Base-by-base conservation (phyloP, 78 protist genomes). In the Diacronema lutheri region DNA sequence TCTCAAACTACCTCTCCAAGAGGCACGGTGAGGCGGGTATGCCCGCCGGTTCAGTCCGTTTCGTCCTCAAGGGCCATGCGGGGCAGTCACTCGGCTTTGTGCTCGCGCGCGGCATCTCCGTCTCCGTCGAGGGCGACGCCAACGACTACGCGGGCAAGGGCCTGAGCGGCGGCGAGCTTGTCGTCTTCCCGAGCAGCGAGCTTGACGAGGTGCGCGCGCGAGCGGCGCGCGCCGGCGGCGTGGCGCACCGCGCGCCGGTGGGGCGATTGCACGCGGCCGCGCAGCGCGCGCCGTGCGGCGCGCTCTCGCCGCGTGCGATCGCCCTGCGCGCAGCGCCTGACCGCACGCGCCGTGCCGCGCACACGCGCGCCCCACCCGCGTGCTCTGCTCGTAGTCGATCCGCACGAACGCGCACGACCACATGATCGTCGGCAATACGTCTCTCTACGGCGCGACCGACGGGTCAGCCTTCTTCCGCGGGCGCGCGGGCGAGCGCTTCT, bases 41-140 rank as follows among this genome's bases (percentile, higher is more conserved):
- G n/a, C n/a, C n/a, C 35, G 29, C 37, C 10, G 88, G 86, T 35
- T 33, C 26, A 35, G 26, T 87, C 33, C 35, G 82, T 68, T 0
- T 82, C 61, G 50, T 21, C 35, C 72, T 85, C 86, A 9, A 14
- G 40, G 97, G 97, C 44, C 61, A 90, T 4, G 97, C 95, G 0
- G 97, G 97, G 12, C 97, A 95, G 86, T 73, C 89, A 31, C 77
- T 95, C 71, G 97, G 94, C 61, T 93, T 93, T 68, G 89, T 78
- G 87, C 31, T 86, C 56, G 56, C 72, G 84, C 80, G 1, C 2
- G 86, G 94, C 69, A 50, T 66, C 21, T 33, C 21, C 58, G 58
- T 83, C 33, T 29, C 64, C 83, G 69, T 95, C 4, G 69, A 56
- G 23, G 97, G 97, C 13, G 97, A 95, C 37, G 74, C 92, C 37